Evolutionary conservation across 768 basidiomycete genomes (phyloP).

Genomic region (Termitomyces sp.): DNA sequence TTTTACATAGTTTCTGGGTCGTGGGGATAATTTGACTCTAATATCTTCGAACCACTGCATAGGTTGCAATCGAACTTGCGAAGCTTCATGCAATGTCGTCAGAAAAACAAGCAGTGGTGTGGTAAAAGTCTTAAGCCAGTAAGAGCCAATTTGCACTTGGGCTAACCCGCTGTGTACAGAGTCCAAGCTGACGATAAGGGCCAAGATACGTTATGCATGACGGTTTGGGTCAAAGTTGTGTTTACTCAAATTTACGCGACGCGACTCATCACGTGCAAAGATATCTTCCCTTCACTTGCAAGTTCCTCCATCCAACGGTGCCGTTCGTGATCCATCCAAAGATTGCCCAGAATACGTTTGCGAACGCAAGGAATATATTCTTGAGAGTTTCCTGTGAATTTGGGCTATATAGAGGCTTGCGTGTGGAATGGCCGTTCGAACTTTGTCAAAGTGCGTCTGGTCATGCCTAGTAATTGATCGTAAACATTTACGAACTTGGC

Average conservation of each 20-base stretch:
- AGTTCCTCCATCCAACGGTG: conserved; percentile 25
- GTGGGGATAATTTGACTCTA: too few species aligned
- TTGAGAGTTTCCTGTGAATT: conserved; percentile 2
- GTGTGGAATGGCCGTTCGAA: conserved; percentile 16
- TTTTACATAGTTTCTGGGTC: too few species aligned
- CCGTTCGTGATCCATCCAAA: conserved; percentile 31
- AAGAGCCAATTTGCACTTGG: too few species aligned
- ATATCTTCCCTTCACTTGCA: neutral
- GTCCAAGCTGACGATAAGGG: too few species aligned
- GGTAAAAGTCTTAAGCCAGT: too few species aligned
- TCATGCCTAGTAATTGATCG: neutral
- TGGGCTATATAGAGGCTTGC: neutral
- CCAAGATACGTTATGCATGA: too few species aligned
- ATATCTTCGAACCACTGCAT: too few species aligned
- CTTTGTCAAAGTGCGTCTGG: conserved; percentile 28
- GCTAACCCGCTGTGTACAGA: too few species aligned
- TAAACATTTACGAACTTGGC: conserved; percentile 9
- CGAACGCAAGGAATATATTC: conserved; percentile 10
- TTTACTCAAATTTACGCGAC: conserved; percentile 8
- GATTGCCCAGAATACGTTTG: conserved; percentile 6
- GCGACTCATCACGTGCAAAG: conserved; percentile 17
- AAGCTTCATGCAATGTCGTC: too few species aligned
- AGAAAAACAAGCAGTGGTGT: too few species aligned
- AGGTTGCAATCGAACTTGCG: too few species aligned
- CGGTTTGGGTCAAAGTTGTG: conserved; percentile 1